A percentile compares a stretch with the other conserved stretches of the same genome.
Evolutionary conservation across 1,139 yeast genomes (phyloP).

Genomic region (Lodderomyces metapsilosis): DNA sequence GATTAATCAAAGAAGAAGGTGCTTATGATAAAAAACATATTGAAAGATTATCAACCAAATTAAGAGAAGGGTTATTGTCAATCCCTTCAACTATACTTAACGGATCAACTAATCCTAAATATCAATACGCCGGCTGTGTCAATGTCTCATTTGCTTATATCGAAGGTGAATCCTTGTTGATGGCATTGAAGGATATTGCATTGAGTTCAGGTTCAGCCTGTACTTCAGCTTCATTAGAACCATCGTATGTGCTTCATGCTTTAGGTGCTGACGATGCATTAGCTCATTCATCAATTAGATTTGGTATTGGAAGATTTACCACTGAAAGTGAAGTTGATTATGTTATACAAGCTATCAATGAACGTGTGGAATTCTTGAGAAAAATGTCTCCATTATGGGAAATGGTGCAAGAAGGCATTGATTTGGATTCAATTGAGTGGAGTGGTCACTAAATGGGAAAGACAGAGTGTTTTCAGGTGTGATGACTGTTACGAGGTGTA

Average conservation of each 20-base stretch:
- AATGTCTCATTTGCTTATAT: constrained; percentile 95
- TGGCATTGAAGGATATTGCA: constrained; percentile 98
- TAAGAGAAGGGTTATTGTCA: constrained; percentile 68
- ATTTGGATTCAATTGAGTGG: constrained; percentile 92
- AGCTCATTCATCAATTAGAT: constrained; percentile 95
- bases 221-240: constrained; percentile 97
- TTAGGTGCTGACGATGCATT: constrained; percentile 97
- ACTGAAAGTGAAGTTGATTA: constrained; percentile 95
- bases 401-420: constrained; percentile 98
- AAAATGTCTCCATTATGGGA: constrained; percentile 97
- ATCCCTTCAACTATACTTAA: constrained; percentile 88
- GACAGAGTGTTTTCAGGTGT: not conserved
- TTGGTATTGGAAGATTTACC: constrained; percentile 96
- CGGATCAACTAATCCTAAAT: constrained; percentile 66
- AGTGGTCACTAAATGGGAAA: constrained; percentile 76
- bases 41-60: constrained; percentile 63
- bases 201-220: constrained; percentile 98
- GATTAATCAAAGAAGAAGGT: constrained; percentile 73
- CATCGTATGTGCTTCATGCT: constrained; percentile 94
- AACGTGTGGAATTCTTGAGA: constrained; percentile 87
- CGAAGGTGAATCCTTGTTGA: constrained; percentile 94
- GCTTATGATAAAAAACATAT: constrained; percentile 73
- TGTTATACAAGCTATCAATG: constrained; percentile 81
- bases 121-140: constrained; percentile 86
- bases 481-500: not conserved